Evolutionary conservation across 441 rosid genomes (phyloP).

Genomic region (Syzygium malaccense): DNA sequence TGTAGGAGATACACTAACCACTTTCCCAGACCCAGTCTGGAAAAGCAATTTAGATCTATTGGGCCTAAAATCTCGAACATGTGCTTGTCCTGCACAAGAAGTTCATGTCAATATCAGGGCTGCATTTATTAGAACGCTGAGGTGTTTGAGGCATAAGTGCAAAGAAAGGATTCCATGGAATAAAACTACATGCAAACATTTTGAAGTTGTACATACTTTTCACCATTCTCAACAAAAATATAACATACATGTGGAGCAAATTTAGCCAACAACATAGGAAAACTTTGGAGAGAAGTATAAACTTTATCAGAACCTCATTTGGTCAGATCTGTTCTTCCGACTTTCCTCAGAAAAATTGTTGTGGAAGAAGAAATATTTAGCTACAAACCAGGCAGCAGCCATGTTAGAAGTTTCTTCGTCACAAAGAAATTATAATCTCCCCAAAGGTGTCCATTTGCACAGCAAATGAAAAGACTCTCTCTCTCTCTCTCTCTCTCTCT

Average conservation of each 20-base stretch:
- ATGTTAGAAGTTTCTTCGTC: neutral
- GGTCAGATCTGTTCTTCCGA: neutral
- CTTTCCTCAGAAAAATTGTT: neutral
- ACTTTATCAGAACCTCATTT: neutral
- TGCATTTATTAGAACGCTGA: neutral
- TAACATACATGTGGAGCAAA: neutral
- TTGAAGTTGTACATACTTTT: neutral
- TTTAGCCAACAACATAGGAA: neutral
- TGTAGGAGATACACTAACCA: slow-evolving; percentile 52
- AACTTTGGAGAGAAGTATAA: neutral
- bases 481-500: no score
- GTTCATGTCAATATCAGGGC: neutral
- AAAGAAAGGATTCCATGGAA: neutral
- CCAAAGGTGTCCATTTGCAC: neutral
- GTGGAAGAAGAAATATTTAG: neutral
- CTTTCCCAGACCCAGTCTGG: slow-evolving; percentile 80
- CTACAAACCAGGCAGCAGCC: neutral
- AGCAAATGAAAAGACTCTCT: neutral
- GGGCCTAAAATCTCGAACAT: neutral
- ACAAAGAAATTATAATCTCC: neutral
- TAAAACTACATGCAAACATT: neutral
- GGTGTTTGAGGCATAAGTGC: neutral
- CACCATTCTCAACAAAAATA: neutral
- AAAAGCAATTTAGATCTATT: slow-evolving; percentile 39
- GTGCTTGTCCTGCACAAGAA: slow-evolving; percentile 20